Evolutionary conservation across 306 rosid species (phyloP).

Genomic region (Prunus mira): DNA sequence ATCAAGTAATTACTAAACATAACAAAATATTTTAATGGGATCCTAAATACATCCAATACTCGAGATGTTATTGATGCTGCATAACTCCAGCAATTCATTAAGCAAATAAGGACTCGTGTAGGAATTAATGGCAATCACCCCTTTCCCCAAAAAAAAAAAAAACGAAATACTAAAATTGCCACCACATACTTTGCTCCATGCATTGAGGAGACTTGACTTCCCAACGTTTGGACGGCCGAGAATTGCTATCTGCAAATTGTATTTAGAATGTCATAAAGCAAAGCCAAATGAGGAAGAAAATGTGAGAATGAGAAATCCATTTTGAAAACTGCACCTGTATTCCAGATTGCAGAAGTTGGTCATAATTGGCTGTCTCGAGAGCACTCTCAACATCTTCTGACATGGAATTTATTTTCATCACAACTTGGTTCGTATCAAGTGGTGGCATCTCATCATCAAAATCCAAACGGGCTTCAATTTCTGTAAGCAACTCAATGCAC

Average conservation of each 20-base stretch:
- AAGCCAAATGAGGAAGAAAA: not conserved
- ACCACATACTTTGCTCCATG: constrained; percentile 94
- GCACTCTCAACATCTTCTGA: constrained; percentile 75
- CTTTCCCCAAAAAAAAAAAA: not conserved
- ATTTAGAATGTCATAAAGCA: not conserved
- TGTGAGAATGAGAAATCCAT: not conserved
- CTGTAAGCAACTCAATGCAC: constrained; percentile 91
- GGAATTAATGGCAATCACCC: not conserved
- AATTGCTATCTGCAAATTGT: constrained; percentile 75
- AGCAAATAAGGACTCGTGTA: not conserved
- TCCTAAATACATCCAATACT: too few relatives aligned
- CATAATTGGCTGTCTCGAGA: constrained; percentile 83
- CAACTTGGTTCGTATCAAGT: constrained; percentile 49
- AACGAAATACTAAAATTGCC: not conserved
- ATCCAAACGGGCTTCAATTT: constrained; percentile 94
- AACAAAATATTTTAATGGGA: not conserved
- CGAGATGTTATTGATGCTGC: too few relatives aligned
- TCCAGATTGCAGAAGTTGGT: constrained; percentile 96
- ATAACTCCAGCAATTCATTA: not conserved
- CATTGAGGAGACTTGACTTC: constrained; percentile 98
- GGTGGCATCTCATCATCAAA: constrained; percentile 98
- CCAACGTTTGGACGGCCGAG: constrained; percentile 98
- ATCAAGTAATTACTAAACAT: not conserved
- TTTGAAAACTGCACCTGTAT: constrained; percentile 53
- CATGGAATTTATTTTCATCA: constrained; percentile 61